Base-by-base conservation (phyloP, 139 green algal species). In the Dunaliella primolecta region DNA sequence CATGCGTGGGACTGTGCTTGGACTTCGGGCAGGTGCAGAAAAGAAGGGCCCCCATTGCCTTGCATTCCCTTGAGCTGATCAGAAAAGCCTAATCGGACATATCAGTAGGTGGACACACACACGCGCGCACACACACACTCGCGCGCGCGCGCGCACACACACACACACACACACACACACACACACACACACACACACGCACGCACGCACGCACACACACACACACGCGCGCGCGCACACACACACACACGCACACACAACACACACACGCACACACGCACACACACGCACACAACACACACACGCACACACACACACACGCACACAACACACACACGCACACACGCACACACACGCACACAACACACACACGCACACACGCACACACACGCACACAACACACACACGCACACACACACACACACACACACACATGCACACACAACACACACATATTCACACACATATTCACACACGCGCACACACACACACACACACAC, bases 381-480 rank as follows among this genome's bases (percentile, higher is more conserved):
- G 32, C 32, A 7, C 3, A n/a, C 77, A 29, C 7, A 3, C 32
- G 77, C 77, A 21, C 77, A n/a, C 33, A n/a, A n/a, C 77, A n/a
- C 33, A 21, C 77, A n/a, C 77, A 81, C 77, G 46, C 77, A 81
- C 77, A 55, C 77, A 81, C 77, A 81, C 77, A 15, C 82, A 93
- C 81, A 95, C 91, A 1, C 89, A 94, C n/a, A 64, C 46, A 64
- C 46, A 64, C 46, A 64, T 15, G 15, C 46, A 64, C 46, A 64
- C 46, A 64, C 46, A 80, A 64, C 46, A 64, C 46, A 64, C 46
- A 64, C 46, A 64, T 15, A 64, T 15, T 25, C 46, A 64, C 46
- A 64, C 46, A 80, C 56, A 74, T 95, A n/a, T 81, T 98, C 7
- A 90, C 91, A 0, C 92, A 64, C 46, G 15, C 46, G 15, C 46